phyloP scores from a whole-genome alignment of 805 yeast genomes.

The Yamadazyma ubonensis region DNA sequence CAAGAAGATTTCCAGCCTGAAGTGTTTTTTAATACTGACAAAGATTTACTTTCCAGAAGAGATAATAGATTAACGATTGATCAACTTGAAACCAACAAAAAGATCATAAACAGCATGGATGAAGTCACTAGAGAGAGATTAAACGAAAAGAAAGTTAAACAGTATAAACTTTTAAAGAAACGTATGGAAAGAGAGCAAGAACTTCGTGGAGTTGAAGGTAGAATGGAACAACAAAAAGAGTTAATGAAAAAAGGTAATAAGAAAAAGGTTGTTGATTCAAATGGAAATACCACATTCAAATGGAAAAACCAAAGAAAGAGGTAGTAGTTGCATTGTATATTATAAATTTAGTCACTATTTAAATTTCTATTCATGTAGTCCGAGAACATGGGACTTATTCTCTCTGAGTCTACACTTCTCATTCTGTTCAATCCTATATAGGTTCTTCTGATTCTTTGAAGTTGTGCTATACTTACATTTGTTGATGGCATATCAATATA shows the following conservation, averaged over 20 bases:
- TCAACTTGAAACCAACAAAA: slow-evolving; percentile 51
- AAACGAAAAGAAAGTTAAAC: slow-evolving; percentile 57
- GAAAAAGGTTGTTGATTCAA: slow-evolving; percentile 64
- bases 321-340: slow-evolving; percentile 20
- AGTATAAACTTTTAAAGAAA: slow-evolving; percentile 56
- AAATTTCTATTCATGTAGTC: slow-evolving; percentile 73
- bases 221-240: slow-evolving; percentile 77
- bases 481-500: slow-evolving; percentile 62
- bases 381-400: slow-evolving; percentile 71
- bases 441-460: slow-evolving; percentile 81
- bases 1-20: slow-evolving; percentile 63
- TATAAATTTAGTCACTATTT: slow-evolving; percentile 20
- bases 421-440: slow-evolving; percentile 79
- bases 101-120: slow-evolving; percentile 28
- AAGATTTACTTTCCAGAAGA: slow-evolving; percentile 54
- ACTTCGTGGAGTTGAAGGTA: slow-evolving; percentile 63
- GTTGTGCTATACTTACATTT: slow-evolving; percentile 65
- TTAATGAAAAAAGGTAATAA: slow-evolving; percentile 85
- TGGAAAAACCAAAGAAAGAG: slow-evolving; percentile 81
- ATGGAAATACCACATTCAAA: slow-evolving; percentile 72
- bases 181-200: slow-evolving; percentile 70
- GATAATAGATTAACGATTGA: slow-evolving; percentile 69
- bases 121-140: slow-evolving; percentile 30
- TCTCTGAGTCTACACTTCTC: slow-evolving; percentile 65
- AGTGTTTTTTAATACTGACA: slow-evolving; percentile 68